Percentiles rank a stretch among this genome's conserved stretches.
Evolutionary conservation across 2,329 filamentous ascomycete species (phyloP).

Genomic region (Botrytis squamosa): DNA sequence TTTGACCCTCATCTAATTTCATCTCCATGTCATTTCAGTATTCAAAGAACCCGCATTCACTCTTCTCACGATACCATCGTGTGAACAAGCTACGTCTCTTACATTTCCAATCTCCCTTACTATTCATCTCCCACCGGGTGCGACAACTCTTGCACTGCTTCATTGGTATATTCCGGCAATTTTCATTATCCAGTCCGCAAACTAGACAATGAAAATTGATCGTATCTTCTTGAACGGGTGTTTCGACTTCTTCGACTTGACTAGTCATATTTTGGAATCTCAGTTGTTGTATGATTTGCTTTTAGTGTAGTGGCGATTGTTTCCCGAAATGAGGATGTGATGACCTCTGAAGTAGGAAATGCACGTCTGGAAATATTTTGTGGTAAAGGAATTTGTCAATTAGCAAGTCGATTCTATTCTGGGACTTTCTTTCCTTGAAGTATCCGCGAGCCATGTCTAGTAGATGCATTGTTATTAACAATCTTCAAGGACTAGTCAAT

Average conservation of each 20-base stretch:
- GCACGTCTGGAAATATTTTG: background rate
- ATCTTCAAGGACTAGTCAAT: no score
- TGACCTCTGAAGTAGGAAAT: background rate
- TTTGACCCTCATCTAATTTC: background rate
- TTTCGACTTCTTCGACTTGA: background rate
- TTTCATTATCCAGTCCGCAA: background rate
- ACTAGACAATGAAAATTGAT: background rate
- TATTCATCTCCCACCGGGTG: background rate
- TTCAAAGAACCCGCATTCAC: background rate
- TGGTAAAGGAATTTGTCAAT: accelerated
- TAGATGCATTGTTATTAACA: background rate
- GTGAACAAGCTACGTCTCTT: background rate
- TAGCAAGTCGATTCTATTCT: accelerated
- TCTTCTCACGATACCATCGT: background rate
- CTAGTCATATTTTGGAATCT: background rate
- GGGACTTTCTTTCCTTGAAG: background rate
- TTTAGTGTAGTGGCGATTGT: background rate
- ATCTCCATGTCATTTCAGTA: background rate
- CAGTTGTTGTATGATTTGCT: background rate
- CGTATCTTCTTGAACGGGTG: background rate
- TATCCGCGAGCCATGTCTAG: accelerated
- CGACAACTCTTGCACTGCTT: background rate
- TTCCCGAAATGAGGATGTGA: background rate
- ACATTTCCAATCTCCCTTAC: background rate
- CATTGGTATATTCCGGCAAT: background rate